Conservation (phyloP, 805 yeast genomes). For the Candida sakaeoensis region DNA sequence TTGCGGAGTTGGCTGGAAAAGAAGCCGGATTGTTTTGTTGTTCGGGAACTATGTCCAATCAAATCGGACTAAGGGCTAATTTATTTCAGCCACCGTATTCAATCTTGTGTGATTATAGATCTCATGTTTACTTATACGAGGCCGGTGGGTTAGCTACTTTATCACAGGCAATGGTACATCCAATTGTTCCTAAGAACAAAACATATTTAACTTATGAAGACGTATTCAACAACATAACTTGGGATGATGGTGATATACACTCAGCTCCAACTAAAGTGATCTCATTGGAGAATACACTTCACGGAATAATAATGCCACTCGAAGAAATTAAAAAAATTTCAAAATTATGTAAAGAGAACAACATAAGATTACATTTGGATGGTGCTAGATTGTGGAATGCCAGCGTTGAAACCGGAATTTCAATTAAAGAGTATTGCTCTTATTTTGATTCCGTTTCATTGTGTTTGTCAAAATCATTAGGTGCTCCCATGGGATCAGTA, state of each 20-base stretch:
- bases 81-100: conserved; percentile 41
- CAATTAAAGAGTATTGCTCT: conserved; percentile 36
- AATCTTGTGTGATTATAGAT: conserved; percentile 34
- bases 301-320: conserved; percentile 39
- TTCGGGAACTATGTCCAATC: conserved; percentile 42
- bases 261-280: conserved; percentile 43
- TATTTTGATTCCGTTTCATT: conserved; percentile 41
- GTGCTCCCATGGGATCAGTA: conserved; percentile 43
- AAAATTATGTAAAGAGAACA: conserved; percentile 28
- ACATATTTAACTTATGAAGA: conserved; percentile 35
- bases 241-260: conserved; percentile 44
- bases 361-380: conserved; percentile 37
- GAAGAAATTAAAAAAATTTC: conserved; percentile 37
- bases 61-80: conserved; percentile 35
- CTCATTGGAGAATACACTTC: conserved; percentile 41
- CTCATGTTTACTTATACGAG: conserved; percentile 36
- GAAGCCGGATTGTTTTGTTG: conserved; percentile 39
- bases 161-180: conserved; percentile 41
- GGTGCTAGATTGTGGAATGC: conserved; percentile 47
- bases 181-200: conserved; percentile 34
- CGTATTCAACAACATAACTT: conserved; percentile 32
- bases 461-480: conserved; percentile 40
- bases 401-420: conserved; percentile 34
- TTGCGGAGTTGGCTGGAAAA: conserved; percentile 35
- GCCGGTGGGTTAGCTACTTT: conserved; percentile 43